Base-by-base conservation (phyloP, 2,329 filamentous ascomycete species). In the Botryotinia globosa region DNA sequence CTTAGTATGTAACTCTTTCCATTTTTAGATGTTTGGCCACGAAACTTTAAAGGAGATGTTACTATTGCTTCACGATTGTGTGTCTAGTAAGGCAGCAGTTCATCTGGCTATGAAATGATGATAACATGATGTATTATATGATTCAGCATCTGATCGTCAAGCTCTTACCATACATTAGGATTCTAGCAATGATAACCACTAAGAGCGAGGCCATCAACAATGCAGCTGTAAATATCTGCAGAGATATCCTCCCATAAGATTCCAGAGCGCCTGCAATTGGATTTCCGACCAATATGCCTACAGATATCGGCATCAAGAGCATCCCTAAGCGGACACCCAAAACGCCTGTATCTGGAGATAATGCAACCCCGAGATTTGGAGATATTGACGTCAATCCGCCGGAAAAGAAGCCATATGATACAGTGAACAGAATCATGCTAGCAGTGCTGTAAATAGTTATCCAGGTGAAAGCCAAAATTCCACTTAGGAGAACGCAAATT, bases 391-490 rank as follows among this genome's bases (percentile, higher is more conserved):
- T 87, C 76, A 90, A 91, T 1, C 87, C 87, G 18, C 91, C 91
- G 0, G 88, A 89, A 48, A 86, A 85, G 79, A 93, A 92, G n/a
- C 91, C 91, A 75, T 91, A 93, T 22, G 92, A 81, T 29, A 87
- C 83, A 20, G 87, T 85, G 79, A 92, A 93, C 32, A 88, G 83
- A 58, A 92, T 84, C 69, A 90, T 86, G 2, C 87, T 85, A 0
- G 85, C 85, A 6, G 71, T 77, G 1, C 86, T 85, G 0, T 85
- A 84, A 8, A 88, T 85, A 37, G 83, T 83, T 1, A 82, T 83
- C 51, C 82, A 82, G 2, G 84, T 83, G 18, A 88, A 82, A 85
- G 88, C 86, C 1, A 88, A 77, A 64, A 84, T 85, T 0, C 89
- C 81, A 37, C 84, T 82, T 1, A 87, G 74, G 42, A 87, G 81